phyloP scores from a whole-genome alignment of 108 stramenopile species.

The Thalassiosira profunda region DNA sequence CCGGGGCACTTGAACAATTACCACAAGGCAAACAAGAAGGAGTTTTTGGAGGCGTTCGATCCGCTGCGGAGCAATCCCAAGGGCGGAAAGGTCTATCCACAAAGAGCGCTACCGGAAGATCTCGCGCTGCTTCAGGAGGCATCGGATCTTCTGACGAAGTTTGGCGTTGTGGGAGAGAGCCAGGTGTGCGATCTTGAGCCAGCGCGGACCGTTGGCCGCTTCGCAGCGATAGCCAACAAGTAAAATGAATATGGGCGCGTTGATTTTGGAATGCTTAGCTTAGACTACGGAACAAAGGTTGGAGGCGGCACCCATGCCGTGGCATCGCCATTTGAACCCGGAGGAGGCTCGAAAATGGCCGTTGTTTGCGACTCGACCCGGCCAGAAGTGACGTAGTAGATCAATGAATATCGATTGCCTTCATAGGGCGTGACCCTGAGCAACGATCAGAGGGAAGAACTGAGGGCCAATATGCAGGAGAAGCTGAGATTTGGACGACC shows the following conservation, averaged over 20 bases:
- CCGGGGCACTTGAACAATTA: constrained; percentile 92
- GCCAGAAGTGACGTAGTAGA: constrained; percentile 43
- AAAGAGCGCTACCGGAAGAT: constrained; percentile 80
- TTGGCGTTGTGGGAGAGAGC: constrained; percentile 70
- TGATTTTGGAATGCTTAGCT: too few relatives aligned
- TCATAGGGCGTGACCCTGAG: constrained; percentile 65
- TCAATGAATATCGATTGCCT: constrained; percentile 58
- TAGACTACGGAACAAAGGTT: constrained; percentile 12
- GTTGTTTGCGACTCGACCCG: constrained; percentile 26
- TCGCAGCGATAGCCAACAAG: constrained; percentile 41
- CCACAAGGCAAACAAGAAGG: constrained; percentile 53
- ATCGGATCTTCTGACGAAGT: constrained; percentile 70
- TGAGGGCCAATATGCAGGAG: too few relatives aligned
- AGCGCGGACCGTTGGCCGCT: constrained; percentile 61
- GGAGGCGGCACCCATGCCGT: constrained; percentile 18
- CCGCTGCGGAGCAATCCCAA: constrained; percentile 61
- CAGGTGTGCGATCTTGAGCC: constrained; percentile 86
- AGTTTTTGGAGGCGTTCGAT: constrained; percentile 88
- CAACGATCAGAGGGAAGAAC: too few relatives aligned
- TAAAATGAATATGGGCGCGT: too few relatives aligned
- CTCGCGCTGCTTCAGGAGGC: constrained; percentile 83
- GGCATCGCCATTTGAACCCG: neutral
- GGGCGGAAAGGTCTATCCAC: constrained; percentile 38
- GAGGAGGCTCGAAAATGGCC: constrained; percentile 24
- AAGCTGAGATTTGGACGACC: too few relatives aligned